phyloP scores from a whole-genome alignment of 2,329 filamentous ascomycete species.

The Penicillium brasilianum region DNA sequence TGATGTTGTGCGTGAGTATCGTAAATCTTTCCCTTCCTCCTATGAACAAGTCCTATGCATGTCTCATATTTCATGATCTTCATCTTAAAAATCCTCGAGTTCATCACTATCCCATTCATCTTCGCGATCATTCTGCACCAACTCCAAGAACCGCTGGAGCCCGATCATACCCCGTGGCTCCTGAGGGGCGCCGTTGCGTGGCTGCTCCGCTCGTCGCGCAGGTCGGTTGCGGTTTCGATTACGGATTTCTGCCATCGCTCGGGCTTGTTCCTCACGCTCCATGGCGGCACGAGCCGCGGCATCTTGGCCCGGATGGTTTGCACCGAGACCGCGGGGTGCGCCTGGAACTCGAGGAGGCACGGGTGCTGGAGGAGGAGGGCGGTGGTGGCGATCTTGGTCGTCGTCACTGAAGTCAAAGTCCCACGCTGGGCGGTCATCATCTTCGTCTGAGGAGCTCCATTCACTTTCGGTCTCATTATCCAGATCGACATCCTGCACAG shows the following conservation, averaged over 20 bases:
- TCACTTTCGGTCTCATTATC: conserved; percentile 36
- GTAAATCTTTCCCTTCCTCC: neutral
- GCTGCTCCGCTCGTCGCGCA: conserved; percentile 10
- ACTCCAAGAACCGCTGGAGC: conserved; percentile 57
- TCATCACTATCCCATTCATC: conserved; percentile 66
- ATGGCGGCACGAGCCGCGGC: conserved; percentile 44
- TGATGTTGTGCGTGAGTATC: conserved; percentile 2
- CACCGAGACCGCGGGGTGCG: conserved; percentile 32
- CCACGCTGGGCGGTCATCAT: conserved; percentile 23
- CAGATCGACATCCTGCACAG: conserved; percentile 20
- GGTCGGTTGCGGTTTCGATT: conserved; percentile 31
- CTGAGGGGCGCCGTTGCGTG: conserved; percentile 7
- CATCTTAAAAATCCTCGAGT: conserved; percentile 45
- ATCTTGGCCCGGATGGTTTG: conserved; percentile 37
- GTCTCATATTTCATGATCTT: neutral
- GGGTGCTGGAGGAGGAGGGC: conserved; percentile 48
- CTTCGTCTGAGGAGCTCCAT: conserved; percentile 33
- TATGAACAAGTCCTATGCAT: neutral
- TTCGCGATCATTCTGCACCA: conserved; percentile 60
- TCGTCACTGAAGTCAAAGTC: conserved; percentile 33
- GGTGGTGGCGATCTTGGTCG: conserved; percentile 26
- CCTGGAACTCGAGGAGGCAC: conserved; percentile 43
- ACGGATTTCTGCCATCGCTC: conserved; percentile 46
- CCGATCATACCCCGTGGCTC: conserved; percentile 35
- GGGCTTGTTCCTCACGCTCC: conserved; percentile 46